Conservation (phyloP, 208 protist genomes). For the Leishmania tarentolae region DNA sequence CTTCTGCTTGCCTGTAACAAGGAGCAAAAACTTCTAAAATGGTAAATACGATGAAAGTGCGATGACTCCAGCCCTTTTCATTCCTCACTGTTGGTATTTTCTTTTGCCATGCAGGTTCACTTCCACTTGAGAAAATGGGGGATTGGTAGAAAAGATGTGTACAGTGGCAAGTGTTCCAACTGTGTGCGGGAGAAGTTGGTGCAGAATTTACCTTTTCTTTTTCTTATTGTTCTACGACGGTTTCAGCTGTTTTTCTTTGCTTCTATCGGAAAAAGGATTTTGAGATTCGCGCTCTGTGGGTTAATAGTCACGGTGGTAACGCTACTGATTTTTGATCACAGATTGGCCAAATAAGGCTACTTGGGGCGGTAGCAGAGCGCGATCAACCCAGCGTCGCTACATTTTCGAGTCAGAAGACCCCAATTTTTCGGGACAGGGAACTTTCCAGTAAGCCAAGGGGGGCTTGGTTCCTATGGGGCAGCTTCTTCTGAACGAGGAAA, state of each 20-base stretch:
- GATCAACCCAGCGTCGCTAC: background rate
- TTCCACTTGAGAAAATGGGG: background rate
- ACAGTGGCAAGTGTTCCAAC: background rate
- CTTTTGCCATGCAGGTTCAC: background rate
- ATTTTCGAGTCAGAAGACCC: background rate
- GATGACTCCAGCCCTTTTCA: background rate
- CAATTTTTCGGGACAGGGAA: background rate
- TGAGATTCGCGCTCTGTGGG: background rate
- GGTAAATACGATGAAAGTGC: background rate
- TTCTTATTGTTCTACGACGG: background rate
- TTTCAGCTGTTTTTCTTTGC: background rate
- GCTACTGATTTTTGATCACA: background rate
- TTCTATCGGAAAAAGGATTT: background rate
- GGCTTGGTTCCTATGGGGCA: background rate
- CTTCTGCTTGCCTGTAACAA: background rate
- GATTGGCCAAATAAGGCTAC: background rate
- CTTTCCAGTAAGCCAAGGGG: background rate
- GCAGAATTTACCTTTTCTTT: background rate
- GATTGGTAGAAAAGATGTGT: background rate
- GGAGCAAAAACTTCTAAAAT: background rate
- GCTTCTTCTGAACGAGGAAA: background rate
- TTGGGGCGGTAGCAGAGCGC: background rate
- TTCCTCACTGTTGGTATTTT: background rate
- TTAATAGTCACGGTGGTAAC: background rate
- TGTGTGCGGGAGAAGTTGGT: background rate